These are phyloP conservation scores for Houttuynia cordata DNA, from an alignment of 164 flowering plant species.

Conservation along the genomic window DNA sequence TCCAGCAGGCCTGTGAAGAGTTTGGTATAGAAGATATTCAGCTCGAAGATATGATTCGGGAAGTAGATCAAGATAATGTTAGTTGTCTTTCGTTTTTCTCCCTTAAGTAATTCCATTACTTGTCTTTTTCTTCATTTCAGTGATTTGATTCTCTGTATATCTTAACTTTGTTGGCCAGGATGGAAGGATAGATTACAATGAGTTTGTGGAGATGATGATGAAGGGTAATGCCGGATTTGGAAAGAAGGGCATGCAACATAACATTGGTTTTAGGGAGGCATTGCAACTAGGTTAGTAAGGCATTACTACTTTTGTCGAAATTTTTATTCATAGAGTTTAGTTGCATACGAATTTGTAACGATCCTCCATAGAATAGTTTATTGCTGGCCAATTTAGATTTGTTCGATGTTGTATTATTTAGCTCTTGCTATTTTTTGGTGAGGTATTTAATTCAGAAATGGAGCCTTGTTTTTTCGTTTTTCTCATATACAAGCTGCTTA, in stretches of 20 bases:
- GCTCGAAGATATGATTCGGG: conserved; percentile 17
- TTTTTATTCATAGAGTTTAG: conserved; percentile 4
- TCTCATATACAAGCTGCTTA: too few species aligned
- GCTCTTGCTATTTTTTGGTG: too few species aligned
- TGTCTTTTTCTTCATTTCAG: not conserved
- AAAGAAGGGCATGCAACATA: conserved; percentile 24
- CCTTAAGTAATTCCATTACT: not conserved
- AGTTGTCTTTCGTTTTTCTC: not conserved
- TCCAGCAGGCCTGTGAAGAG: conserved; percentile 19
- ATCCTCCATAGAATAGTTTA: conserved; percentile 1
- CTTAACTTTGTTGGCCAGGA: conserved; percentile 38
- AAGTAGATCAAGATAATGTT: conserved; percentile 21
- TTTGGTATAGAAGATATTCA: conserved; percentile 12
- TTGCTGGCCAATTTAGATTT: too few species aligned
- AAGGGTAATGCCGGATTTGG: conserved; percentile 47
- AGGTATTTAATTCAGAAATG: too few species aligned
- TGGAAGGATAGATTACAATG: conserved; percentile 77
- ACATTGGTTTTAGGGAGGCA: conserved; percentile 47
- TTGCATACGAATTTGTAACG: conserved; percentile 15
- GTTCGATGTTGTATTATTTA: too few species aligned
- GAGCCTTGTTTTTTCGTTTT: too few species aligned
- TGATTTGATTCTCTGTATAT: not conserved
- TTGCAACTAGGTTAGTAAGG: conserved; percentile 30
- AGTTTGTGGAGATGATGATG: conserved; percentile 89
- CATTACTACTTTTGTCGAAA: not conserved